Evolutionary conservation across 2,329 filamentous ascomycete species (phyloP), one percentile per base, ranked within the genome.

Genomic region (Penicillium sp.): DNA sequence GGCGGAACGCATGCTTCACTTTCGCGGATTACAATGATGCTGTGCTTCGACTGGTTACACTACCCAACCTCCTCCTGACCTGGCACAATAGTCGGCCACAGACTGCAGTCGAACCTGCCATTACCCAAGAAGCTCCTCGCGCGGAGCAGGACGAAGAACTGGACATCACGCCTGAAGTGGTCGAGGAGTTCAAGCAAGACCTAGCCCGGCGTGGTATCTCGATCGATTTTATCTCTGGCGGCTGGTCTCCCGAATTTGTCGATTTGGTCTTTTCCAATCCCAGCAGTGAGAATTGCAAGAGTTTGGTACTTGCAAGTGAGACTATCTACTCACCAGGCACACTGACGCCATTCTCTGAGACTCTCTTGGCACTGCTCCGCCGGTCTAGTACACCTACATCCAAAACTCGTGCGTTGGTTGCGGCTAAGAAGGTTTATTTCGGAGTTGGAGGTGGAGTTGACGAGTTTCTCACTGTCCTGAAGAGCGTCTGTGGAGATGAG

Each of bases 371-470:
- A 7, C 65, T 88, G 28, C 73, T 89, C 66, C 82, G 63, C 73
- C 79, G 71, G 75, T 73, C 69, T n/a, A 65, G 44, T 33, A 63
- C 57, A 4, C 62, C 53, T 3, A 58, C 58, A 15, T 55, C 22
- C 22, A 70, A 59, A 40, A 72, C 73, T 40, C 85, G 82, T 65
- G 84, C 85, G 2, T 76, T 88, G 60, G 79, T 89, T 5, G 87
- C 85, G 9, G 87, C 87, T 2, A 89, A 89, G 75, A 81, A 84
- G 65, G 83, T 89, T 44, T 89, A 89, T 75, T 89, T 89, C 70
- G 87, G 87, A 0, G 87, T 89, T 33, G 87, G 87, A 0, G 87
- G 87, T 1, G 87, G 86, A 33, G 85, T 89, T 10, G 85, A 88
- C 75, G 86, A 85, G 38, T 86, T 89, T 66, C 67, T 79, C 50